phyloP scores from a whole-genome alignment of 495 filamentous ascomycete genomes.

The Aspergillus egyptiacus region DNA sequence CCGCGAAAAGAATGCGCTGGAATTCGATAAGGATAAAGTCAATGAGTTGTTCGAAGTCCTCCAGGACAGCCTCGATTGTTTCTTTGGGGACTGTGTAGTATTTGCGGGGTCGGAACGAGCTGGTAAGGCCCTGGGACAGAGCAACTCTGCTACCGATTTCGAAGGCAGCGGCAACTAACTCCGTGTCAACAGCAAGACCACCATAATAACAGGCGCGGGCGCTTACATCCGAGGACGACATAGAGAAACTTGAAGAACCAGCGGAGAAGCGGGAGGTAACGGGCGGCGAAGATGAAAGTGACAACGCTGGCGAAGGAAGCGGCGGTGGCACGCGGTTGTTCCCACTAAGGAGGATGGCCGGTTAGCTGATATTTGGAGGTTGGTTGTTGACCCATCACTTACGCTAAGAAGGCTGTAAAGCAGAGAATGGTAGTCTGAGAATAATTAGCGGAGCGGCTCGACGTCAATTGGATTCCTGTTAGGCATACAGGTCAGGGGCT shows the following conservation, averaged over 20 bases:
- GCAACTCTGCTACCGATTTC: conserved; percentile 73
- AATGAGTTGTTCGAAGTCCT: conserved; percentile 83
- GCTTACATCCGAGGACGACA: conserved; percentile 57
- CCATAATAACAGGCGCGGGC: not conserved
- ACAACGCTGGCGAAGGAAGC: conserved; percentile 73
- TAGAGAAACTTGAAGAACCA: conserved; percentile 85
- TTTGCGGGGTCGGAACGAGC: conserved; percentile 79
- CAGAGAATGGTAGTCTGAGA: conserved; percentile 81
- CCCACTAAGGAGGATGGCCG: conserved; percentile 48
- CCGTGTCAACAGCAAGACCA: not conserved
- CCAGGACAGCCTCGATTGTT: conserved; percentile 69
- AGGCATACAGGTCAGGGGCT: conserved; percentile 69
- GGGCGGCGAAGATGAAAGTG: conserved; percentile 76
- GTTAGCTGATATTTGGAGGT: not conserved
- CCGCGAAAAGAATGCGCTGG: conserved; percentile 89
- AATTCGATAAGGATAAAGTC: conserved; percentile 98
- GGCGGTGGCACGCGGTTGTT: conserved; percentile 71
- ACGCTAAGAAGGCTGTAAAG: conserved; percentile 83
- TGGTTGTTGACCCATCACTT: conserved; percentile 24
- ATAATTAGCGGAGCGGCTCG: conserved; percentile 14
- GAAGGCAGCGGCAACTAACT: conserved; percentile 60
- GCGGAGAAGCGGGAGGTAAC: conserved; percentile 83
- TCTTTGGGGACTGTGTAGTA: conserved; percentile 91
- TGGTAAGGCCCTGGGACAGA: conserved; percentile 71
- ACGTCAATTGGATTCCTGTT: not conserved